Evolutionary conservation across 192 early-diverging fungal species (phyloP), one percentile per base, ranked within the genome.

Genomic region (Coemansia sp.): DNA sequence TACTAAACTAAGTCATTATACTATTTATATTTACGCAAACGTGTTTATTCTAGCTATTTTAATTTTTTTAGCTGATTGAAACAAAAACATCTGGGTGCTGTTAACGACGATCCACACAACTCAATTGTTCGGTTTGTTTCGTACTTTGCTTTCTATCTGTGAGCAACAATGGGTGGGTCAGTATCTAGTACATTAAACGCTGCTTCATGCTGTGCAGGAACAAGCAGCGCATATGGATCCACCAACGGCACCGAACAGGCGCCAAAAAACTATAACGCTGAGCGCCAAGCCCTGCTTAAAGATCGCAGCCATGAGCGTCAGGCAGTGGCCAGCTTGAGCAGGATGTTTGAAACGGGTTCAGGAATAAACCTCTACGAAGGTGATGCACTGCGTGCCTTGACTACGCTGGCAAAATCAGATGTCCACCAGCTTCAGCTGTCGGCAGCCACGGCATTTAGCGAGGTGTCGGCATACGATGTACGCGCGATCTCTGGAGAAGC

Each of bases 391-490:
- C 83, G 82, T 48, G 88, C 93, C 5, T 76, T 95, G 12, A 89
- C 92, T 4, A 89, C 88, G 6, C 72, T 95, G 20, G 92, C 92
- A 18, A 90, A 88, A 68, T 93, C 92, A n/a, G 90, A 92, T 60
- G 87, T 91, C 65, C 86, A 93, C 30, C 91, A 93, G 60, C 71
- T 94, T 48, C 92, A 95, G 68, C 82, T 91, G 29, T 92, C 92
- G 1, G 94, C 92, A 0, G 93, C 94, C 11, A 82, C 93, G 62
- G 92, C 93, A 5, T 94, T 94, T 73, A 92, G 89, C 48, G 94
- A 95, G 70, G 89, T 95, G 20, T 93, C 94, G 16, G 93, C 93
- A 71, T 71, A 71, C 87, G 91, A 93, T 70, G 89, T 90, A 8
- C 87, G 90, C 31, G 83, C 87, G 38, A 86, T 91, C 17, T 77